phyloP scores from a whole-genome alignment of 306 rosid genomes.

The Rosa rugosa region DNA sequence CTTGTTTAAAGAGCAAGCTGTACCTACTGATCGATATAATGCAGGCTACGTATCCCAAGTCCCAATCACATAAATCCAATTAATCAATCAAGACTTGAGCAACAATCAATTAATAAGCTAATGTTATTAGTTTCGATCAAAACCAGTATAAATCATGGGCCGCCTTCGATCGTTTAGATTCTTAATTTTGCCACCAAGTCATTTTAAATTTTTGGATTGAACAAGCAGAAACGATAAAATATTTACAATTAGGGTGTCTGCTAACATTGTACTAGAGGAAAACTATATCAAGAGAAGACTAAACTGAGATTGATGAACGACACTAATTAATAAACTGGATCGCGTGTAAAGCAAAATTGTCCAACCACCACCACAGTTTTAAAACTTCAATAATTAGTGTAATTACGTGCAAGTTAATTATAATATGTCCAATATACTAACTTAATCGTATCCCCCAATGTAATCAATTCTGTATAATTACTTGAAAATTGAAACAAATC shows the following conservation, averaged over 20 bases:
- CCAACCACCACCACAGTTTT: not conserved
- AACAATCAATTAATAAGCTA: not conserved
- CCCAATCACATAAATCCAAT: not conserved
- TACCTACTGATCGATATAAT: not conserved
- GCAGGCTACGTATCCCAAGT: not conserved
- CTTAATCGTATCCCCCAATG: not conserved
- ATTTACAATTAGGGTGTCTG: not conserved
- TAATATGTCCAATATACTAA: not conserved
- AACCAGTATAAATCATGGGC: not conserved
- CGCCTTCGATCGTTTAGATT: not conserved
- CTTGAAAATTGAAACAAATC: not conserved
- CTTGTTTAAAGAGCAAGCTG: not conserved
- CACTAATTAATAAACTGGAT: not conserved
- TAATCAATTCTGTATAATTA: too few relatives aligned
- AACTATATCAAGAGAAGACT: not conserved
- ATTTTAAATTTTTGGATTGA: not conserved
- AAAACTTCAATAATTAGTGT: not conserved
- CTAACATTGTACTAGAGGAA: not conserved
- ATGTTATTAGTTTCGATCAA: not conserved
- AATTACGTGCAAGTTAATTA: not conserved
- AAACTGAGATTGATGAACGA: slow-evolving; percentile 10
- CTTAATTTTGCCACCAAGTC: not conserved
- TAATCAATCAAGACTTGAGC: not conserved
- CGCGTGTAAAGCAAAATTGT: not conserved
- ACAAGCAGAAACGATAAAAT: not conserved